phyloP scores from a whole-genome alignment of 2,329 filamentous ascomycete genomes.

The Penicillium sp. region DNA sequence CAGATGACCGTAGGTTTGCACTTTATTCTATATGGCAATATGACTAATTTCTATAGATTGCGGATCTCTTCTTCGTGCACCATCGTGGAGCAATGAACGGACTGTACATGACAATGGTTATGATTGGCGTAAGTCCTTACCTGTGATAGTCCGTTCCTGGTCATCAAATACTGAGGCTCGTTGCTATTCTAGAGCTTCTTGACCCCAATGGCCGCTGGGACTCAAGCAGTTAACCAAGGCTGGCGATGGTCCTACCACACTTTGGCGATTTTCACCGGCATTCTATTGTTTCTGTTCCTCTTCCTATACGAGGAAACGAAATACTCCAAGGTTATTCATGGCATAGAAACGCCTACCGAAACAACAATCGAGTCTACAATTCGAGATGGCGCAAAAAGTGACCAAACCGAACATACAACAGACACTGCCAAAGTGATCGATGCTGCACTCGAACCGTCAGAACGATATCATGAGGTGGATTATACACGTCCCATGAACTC shows the following conservation, averaged over 20 bases:
- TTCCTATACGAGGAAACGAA: constrained; percentile 38
- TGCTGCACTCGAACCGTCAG: constrained; percentile 13
- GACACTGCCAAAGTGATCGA: constrained; percentile 8
- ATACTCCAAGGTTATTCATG: constrained; percentile 21
- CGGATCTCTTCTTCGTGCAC: constrained; percentile 50
- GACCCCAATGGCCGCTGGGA: constrained; percentile 31
- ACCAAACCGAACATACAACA: background rate
- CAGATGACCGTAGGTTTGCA: constrained; percentile 30
- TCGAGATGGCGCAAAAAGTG: background rate
- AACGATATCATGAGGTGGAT: constrained; percentile 23
- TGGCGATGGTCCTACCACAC: constrained; percentile 36
- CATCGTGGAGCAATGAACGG: constrained; percentile 50
- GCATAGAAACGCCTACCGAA: constrained; percentile 7
- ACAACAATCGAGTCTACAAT: background rate
- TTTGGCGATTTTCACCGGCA: constrained; percentile 28
- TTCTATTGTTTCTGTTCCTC: constrained; percentile 27
- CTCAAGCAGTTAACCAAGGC: constrained; percentile 29
- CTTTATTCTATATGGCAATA: background rate
- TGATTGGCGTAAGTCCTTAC: constrained; percentile 32
- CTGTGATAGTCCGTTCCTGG: constrained; percentile 6
- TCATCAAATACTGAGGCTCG: background rate
- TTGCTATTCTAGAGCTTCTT: constrained; percentile 25
- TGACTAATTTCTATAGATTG: constrained; percentile 26
- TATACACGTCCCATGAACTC: constrained; percentile 23
- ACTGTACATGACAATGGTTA: constrained; percentile 44